phyloP scores from a whole-genome alignment of 495 filamentous ascomycete species.

The Podospora bellae-mahoneyi region DNA sequence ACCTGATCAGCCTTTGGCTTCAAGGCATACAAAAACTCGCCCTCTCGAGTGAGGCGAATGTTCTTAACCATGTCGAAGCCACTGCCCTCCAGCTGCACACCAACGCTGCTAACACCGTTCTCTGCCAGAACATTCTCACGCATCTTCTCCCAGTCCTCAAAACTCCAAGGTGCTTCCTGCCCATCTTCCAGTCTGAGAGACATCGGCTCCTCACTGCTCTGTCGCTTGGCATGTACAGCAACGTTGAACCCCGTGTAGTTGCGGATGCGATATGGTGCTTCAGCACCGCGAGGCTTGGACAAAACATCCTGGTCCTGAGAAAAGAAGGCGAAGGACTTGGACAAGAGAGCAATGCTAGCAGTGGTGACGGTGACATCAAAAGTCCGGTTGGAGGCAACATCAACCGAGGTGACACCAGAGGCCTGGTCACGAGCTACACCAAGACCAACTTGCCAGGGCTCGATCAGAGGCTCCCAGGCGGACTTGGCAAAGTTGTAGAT shows the following conservation, averaged over 20 bases:
- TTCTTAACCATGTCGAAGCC: conserved; percentile 86
- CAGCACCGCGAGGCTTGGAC: conserved; percentile 85
- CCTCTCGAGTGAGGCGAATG: conserved; percentile 89
- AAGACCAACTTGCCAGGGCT: conserved; percentile 93
- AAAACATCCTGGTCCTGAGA: conserved; percentile 87
- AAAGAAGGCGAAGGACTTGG: conserved; percentile 89
- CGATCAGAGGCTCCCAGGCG: conserved; percentile 93
- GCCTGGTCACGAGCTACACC: conserved; percentile 76
- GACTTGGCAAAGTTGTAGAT: conserved; percentile 99
- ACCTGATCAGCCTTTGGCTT: conserved; percentile 74
- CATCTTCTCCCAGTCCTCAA: conserved; percentile 91
- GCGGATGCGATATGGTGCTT: conserved; percentile 88
- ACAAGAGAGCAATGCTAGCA: conserved; percentile 86
- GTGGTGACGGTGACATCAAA: conserved; percentile 92
- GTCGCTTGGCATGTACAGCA: conserved; percentile 72
- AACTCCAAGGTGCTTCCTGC: conserved; percentile 90
- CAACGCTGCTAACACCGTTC: conserved; percentile 66
- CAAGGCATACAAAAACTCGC: conserved; percentile 82
- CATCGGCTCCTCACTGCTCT: conserved; percentile 52
- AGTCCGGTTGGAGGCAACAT: conserved; percentile 80
- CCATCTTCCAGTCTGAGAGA: conserved; percentile 84
- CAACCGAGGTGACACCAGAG: conserved; percentile 74
- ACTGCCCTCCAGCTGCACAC: conserved; percentile 83
- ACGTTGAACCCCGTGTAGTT: conserved; percentile 95
- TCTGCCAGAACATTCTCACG: conserved; percentile 87